Conservation (phyloP, 345 rosid species). For the Kandelia obovata region DNA sequence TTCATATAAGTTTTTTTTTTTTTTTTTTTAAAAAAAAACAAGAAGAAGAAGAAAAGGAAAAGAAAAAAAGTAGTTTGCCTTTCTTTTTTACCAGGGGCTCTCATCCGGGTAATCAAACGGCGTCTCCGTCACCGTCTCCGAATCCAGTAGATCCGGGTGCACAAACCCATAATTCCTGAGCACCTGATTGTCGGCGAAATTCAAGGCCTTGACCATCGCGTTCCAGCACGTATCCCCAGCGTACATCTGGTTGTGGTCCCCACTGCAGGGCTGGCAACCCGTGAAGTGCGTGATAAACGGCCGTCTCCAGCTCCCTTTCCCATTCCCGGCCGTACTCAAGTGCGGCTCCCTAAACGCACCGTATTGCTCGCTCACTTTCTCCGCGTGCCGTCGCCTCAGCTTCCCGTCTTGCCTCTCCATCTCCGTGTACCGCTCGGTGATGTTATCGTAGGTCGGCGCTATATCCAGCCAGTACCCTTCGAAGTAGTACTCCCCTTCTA, state of each 20-base stretch:
- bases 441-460: conserved; percentile 8
- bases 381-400: conserved; percentile 10
- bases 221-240: conserved; percentile 14
- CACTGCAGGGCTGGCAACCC: conserved; percentile 24
- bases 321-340: neutral
- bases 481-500: conserved; percentile 18
- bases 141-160: conserved; percentile 8
- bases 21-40: neutral
- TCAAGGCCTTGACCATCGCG: conserved; percentile 19
- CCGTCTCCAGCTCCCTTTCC: neutral
- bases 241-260: conserved; percentile 10
- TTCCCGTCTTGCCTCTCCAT: neutral
- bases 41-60: neutral
- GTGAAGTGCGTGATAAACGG: conserved; percentile 24
- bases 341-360: conserved; percentile 9
- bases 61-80: no score
- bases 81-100: neutral
- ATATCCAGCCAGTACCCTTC: conserved; percentile 16
- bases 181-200: conserved; percentile 25
- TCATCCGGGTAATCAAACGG: conserved; percentile 1
- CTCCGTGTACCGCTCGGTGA: conserved; percentile 12
- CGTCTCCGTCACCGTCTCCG: neutral
- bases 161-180: conserved; percentile 20
- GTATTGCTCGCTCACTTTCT: conserved; percentile 17
- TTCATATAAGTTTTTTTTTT: neutral